phyloP scores from a whole-genome alignment of 306 rosid species.

The Trifolium pratense region DNA sequence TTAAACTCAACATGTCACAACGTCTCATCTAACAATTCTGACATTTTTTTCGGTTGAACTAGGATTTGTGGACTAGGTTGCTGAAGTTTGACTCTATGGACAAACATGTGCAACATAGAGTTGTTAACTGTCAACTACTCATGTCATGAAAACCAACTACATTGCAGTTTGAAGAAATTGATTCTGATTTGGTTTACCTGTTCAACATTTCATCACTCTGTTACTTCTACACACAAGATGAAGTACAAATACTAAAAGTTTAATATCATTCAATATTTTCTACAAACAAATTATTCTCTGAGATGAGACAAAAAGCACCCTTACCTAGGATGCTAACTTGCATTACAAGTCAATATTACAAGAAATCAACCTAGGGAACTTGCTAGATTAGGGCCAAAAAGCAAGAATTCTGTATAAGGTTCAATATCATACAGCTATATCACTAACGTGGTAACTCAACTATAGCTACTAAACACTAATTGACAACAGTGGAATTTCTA shows the following conservation, averaged over 20 bases:
- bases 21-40: too few relatives aligned
- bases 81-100: too few relatives aligned
- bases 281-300: conserved; percentile 40
- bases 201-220: background rate
- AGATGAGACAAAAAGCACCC: conserved; percentile 33
- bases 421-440: conserved; percentile 50
- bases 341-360: conserved; percentile 51
- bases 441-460: conserved; percentile 42
- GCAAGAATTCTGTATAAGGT: conserved; percentile 38
- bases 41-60: too few relatives aligned
- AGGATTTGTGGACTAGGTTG: too few relatives aligned
- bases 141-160: too few relatives aligned
- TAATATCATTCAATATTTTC: conserved; percentile 35
- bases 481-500: conserved; percentile 42
- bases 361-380: conserved; percentile 54
- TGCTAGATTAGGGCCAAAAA: conserved; percentile 44
- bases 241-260: background rate
- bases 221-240: background rate
- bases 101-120: too few relatives aligned
- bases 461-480: conserved; percentile 39
- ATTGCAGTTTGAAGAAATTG: background rate
- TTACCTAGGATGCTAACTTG: conserved; percentile 42
- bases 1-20: too few relatives aligned
- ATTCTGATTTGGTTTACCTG: background rate
- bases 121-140: too few relatives aligned